These are phyloP conservation scores for Paramecium pentaurelia DNA, from an alignment of 73 alveolate species.

Conservation along the genomic window DNA sequence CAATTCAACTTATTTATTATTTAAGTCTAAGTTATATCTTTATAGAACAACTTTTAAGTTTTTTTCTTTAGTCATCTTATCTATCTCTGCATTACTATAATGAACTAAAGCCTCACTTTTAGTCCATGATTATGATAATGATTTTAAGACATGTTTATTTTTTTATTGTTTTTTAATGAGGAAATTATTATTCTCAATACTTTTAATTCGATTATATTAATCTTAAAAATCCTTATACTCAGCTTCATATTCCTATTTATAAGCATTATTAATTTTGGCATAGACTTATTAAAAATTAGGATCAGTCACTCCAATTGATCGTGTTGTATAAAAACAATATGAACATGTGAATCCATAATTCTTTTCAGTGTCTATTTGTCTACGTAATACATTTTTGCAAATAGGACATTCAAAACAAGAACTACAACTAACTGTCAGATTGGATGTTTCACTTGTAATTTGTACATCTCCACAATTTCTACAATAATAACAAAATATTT, in stretches of 20 bases:
- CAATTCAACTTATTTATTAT: neutral
- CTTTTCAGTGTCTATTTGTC: neutral
- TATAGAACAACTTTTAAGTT: neutral
- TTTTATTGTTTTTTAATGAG: neutral
- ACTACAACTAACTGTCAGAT: neutral
- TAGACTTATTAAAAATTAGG: neutral
- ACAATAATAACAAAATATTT: neutral
- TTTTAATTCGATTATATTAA: neutral
- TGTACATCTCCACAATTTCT: slow-evolving; percentile 22
- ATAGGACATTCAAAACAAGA: slow-evolving; percentile 46
- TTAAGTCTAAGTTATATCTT: neutral
- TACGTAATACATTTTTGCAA: slow-evolving; percentile 30
- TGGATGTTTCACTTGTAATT: neutral
- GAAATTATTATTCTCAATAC: neutral
- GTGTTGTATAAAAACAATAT: slow-evolving; percentile 13
- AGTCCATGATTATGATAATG: neutral
- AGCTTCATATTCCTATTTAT: neutral
- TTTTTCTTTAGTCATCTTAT: neutral
- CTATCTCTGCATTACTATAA: neutral
- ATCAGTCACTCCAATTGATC: neutral
- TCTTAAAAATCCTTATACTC: neutral
- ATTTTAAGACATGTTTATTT: neutral
- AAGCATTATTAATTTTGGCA: neutral
- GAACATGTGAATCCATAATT: neutral
- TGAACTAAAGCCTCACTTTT: neutral